Base-by-base conservation (phyloP, 306 rosid genomes). In the Gillenia trifoliata region DNA sequence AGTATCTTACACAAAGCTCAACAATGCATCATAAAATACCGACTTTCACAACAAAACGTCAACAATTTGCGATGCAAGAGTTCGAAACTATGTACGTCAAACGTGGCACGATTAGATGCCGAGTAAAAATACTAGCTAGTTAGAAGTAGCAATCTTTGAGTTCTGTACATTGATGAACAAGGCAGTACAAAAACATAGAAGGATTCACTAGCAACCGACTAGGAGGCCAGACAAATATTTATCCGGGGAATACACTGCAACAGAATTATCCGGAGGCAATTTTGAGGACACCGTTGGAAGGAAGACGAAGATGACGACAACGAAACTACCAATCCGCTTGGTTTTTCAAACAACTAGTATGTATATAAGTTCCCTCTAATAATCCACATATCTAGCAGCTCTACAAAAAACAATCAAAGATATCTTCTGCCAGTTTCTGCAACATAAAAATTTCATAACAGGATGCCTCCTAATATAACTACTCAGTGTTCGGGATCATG, bases 111-210 rank as follows among this genome's bases (percentile, higher is more conserved):
- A 34, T 23, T 31, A 23, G 33, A 56, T 23, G 30, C 26, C 19
- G 40, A 47, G 66, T 38, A n/a, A 33, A 34, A n/a, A 23, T 34
- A 19, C 56, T 6, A 26, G 65, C 56, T 6, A 26, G 65, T 28
- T 41, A 30, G 2, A 52, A 30, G 68, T 41, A 11, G 38, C 54
- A 81, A 77, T 45, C 61, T 4, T 40, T 64, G 78, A 71, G 28
- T 34, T 78, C 68, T 73, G 85, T 78, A 82, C 85, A 77, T 75
- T 33, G 63, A 41, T 69, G 64, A 62, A 80, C 73, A 77, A 68
- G 31, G 67, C 22, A 47, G 47, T 41, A 77, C 77, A 77, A 45
- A 68, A 64, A 26, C 56, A 68, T 23, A 29, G 31, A 54, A 13
- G 54, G 72, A 56, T 54, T 67, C 34, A 29, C 71, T 63, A 31